Percentiles rank a stretch among this genome's conserved stretches.
These are phyloP conservation scores for Euphorbia schlechtendalii DNA, from an alignment of 441 rosid species.

Conservation along the genomic window DNA sequence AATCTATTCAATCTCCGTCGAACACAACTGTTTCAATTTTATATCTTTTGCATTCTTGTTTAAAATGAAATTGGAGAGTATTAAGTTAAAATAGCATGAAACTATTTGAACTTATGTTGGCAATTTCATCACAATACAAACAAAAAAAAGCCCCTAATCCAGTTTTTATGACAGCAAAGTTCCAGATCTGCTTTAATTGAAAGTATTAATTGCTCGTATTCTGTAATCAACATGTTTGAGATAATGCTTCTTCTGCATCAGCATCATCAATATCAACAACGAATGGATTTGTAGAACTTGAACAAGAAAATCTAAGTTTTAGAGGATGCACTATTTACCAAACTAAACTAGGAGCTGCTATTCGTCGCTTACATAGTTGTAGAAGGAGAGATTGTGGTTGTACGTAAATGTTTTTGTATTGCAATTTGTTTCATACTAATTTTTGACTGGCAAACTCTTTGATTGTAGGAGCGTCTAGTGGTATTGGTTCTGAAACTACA, in stretches of 20 bases:
- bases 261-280: neutral
- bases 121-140: neutral
- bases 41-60: neutral
- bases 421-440: neutral
- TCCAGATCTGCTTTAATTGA: neutral
- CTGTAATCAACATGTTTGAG: neutral
- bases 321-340: neutral
- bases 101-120: neutral
- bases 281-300: neutral
- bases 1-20: neutral
- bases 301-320: neutral
- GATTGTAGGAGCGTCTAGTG: slow-evolving; percentile 61
- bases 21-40: neutral
- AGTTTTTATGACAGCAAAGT: neutral
- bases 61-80: neutral
- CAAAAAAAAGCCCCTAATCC: neutral
- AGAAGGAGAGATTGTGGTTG: neutral
- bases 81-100: neutral
- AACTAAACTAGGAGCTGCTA: neutral
- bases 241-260: neutral
- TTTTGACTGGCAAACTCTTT: neutral
- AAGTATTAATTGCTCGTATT: neutral
- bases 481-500: slow-evolving; percentile 59
- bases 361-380: neutral
- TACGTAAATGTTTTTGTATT: neutral